phyloP scores from a whole-genome alignment of 768 basidiomycete genomes.

The Boletus vinaceobasis region DNA sequence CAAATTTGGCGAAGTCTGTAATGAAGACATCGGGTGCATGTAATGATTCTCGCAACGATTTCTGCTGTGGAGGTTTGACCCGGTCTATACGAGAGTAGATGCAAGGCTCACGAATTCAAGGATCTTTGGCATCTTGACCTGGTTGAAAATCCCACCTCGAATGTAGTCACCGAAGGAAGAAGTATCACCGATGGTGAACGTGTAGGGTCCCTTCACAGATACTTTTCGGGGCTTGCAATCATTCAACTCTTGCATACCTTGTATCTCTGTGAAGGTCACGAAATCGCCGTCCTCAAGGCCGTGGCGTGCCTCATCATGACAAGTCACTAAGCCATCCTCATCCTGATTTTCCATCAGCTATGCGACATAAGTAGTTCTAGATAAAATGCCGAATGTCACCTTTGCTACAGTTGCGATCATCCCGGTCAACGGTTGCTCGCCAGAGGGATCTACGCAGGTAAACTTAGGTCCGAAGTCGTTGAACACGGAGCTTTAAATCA shows the following conservation, averaged over 20 bases:
- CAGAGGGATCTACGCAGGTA: conserved; percentile 96
- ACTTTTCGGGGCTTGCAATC: conserved; percentile 89
- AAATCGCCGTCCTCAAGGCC: conserved; percentile 99
- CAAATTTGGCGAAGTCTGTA: conserved; percentile 97
- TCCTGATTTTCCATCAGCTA: conserved; percentile 44
- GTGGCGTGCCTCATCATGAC: conserved; percentile 94
- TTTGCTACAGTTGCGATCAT: conserved; percentile 96
- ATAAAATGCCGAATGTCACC: conserved; percentile 38
- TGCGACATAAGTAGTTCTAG: neutral
- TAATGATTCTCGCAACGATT: conserved; percentile 87
- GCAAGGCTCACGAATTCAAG: conserved; percentile 77
- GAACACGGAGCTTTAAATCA: conserved; percentile 70
- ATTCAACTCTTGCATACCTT: conserved; percentile 92
- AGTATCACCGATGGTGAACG: conserved; percentile 94
- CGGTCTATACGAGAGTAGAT: neutral
- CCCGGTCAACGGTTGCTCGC: conserved; percentile 87
- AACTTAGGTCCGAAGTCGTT: conserved; percentile 96
- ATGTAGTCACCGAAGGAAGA: conserved; percentile 72
- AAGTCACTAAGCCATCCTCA: conserved; percentile 89
- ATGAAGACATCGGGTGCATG: conserved; percentile 83
- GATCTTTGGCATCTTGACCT: conserved; percentile 98
- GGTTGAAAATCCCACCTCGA: conserved; percentile 90
- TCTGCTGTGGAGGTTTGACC: conserved; percentile 46
- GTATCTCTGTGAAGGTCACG: conserved; percentile 93
- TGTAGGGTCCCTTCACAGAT: conserved; percentile 94